Evolutionary conservation across 257 asterid species (phyloP).

Genomic region (Gynochthodes officinalis): DNA sequence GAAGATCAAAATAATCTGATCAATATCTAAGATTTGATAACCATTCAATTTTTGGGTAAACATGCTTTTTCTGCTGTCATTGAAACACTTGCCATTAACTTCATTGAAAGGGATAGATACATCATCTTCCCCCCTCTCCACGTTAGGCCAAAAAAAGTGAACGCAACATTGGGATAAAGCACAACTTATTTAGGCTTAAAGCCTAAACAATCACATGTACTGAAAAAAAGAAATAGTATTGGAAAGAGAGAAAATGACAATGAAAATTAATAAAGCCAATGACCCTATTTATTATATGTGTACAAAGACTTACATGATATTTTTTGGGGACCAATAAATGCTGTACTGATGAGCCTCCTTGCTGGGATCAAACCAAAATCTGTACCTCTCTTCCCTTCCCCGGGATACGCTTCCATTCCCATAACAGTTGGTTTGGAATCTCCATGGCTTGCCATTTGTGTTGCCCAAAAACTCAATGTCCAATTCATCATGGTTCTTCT

Average conservation of each 20-base stretch:
- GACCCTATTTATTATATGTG: not conserved
- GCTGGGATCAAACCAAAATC: constrained; percentile 88
- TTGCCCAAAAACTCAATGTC: constrained; percentile 91
- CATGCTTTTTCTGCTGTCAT: not conserved
- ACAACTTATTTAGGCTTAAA: not conserved
- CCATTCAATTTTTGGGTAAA: not conserved
- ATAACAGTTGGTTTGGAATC: constrained; percentile 85
- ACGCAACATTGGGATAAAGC: not conserved
- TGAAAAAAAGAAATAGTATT: not conserved
- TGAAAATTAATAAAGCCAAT: not conserved
- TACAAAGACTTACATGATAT: constrained; percentile 47
- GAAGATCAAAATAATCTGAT: not conserved
- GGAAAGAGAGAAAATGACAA: not conserved
- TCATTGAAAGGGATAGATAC: constrained; percentile 1
- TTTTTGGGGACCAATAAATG: constrained; percentile 82
- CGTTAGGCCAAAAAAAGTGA: not conserved
- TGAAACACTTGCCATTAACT: not conserved
- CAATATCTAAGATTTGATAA: not conserved
- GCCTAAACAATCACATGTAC: not conserved
- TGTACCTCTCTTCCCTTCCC: constrained; percentile 90
- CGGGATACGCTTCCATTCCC: constrained; percentile 85
- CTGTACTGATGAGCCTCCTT: constrained; percentile 71
- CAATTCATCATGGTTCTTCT: constrained; percentile 86
- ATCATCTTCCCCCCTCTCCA: not conserved
- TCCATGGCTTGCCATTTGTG: constrained; percentile 72